Percentiles rank a stretch among this genome's conserved stretches.
Conservation (phyloP, 2,329 filamentous ascomycete genomes). For the Cordyceps javanica region DNA sequence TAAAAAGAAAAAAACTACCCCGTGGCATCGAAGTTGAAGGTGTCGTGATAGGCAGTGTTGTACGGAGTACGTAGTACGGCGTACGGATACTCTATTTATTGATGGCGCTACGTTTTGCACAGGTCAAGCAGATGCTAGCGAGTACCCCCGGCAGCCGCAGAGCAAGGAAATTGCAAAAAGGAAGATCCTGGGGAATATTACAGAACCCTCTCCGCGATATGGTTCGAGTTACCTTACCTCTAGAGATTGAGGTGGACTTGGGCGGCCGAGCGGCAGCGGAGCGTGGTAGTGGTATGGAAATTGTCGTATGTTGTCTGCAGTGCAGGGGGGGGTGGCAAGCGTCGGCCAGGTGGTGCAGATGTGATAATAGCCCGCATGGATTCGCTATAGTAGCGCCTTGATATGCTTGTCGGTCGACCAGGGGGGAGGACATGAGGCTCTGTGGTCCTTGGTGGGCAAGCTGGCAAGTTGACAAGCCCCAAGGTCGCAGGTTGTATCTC, state of each 20-base stretch:
- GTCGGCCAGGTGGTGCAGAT: background rate
- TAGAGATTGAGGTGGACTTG: background rate
- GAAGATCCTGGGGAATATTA: background rate
- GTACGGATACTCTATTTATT: no score
- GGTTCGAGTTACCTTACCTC: background rate
- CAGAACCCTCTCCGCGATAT: conserved; percentile 9
- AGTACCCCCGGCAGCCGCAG: background rate
- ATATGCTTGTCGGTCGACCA: background rate
- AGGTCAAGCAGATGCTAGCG: no score
- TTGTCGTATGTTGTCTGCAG: background rate
- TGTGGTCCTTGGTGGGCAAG: background rate
- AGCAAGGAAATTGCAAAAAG: background rate
- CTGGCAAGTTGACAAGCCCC: background rate
- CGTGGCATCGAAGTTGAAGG: no score
- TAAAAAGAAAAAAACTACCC: background rate
- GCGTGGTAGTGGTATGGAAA: background rate
- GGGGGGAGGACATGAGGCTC: background rate
- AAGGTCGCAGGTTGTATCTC: background rate
- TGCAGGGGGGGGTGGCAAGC: background rate
- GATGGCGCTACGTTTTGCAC: no score
- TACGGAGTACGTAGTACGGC: no score
- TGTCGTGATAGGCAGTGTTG: background rate
- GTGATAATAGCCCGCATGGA: background rate
- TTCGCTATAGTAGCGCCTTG: background rate
- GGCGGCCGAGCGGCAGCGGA: conserved; percentile 1